A percentile compares a stretch with the other conserved stretches of the same genome.
phyloP scores from a whole-genome alignment of 352 stramenopile genomes.

The Phytophthora capsici region DNA sequence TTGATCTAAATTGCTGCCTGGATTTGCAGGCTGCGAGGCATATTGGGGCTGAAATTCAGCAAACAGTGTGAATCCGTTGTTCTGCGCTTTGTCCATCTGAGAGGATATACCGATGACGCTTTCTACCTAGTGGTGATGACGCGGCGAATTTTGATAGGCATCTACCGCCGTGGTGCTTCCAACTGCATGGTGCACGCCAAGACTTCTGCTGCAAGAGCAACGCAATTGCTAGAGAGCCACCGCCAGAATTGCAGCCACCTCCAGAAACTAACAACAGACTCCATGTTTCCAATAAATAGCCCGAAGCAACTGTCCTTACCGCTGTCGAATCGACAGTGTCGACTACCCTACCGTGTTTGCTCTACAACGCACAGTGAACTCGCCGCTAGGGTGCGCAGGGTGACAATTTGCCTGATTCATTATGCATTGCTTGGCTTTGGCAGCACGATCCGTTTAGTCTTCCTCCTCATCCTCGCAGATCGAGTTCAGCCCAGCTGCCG shows the following conservation, averaged over 20 bases:
- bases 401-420: conserved; percentile 9
- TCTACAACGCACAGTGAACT: conserved; percentile 21
- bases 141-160: conserved; percentile 1
- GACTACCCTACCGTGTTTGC: conserved; percentile 8
- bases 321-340: too few relatives aligned
- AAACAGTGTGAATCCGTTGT: background rate
- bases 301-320: conserved; percentile 35
- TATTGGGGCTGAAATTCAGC: too few relatives aligned
- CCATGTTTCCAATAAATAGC: conserved; percentile 56
- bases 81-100: conserved; percentile 14
- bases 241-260: conserved; percentile 15
- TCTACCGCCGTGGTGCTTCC: background rate
- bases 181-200: background rate
- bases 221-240: conserved; percentile 8
- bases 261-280: conserved; percentile 30
- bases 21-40: too few relatives aligned
- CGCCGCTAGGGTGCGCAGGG: conserved; percentile 1
- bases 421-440: conserved; percentile 25
- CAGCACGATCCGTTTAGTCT: conserved; percentile 27
- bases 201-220: conserved; percentile 6
- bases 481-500: conserved; percentile 63
- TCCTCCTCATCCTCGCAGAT: conserved; percentile 68
- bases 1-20: background rate
- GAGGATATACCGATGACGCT: conserved; percentile 21
- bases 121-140: conserved; percentile 9